phyloP scores from a whole-genome alignment of 805 yeast genomes.

The Torulaspora maleeae region DNA sequence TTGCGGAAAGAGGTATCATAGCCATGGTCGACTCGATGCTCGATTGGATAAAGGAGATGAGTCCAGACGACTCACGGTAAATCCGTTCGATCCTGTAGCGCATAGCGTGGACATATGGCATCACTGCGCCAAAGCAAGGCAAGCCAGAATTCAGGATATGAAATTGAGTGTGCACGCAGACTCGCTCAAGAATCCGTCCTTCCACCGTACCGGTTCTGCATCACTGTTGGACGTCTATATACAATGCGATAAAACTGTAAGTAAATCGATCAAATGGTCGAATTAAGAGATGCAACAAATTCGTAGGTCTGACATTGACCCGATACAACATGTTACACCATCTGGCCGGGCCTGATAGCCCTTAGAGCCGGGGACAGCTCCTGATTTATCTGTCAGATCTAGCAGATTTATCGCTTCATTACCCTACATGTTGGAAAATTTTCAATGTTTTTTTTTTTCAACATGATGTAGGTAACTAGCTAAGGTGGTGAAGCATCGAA shows the following conservation, averaged over 20 bases:
- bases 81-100: too few relatives aligned
- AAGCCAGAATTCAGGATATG: background rate
- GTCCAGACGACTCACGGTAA: background rate
- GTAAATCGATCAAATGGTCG: too few relatives aligned
- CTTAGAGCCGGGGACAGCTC: too few relatives aligned
- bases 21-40: slow-evolving; percentile 22
- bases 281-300: too few relatives aligned
- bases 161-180: background rate
- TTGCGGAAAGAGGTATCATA: slow-evolving; percentile 23
- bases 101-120: too few relatives aligned
- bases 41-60: slow-evolving; percentile 23
- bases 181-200: too few relatives aligned
- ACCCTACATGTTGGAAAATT: slow-evolving; percentile 13
- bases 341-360: too few relatives aligned
- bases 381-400: background rate
- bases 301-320: too few relatives aligned
- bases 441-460: slow-evolving; percentile 6
- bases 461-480: slow-evolving; percentile 4
- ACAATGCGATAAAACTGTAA: too few relatives aligned
- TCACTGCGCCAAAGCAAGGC: background rate
- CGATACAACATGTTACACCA: too few relatives aligned
- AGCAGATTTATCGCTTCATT: background rate
- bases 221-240: too few relatives aligned
- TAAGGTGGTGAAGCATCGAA: background rate
- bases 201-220: too few relatives aligned